Evolutionary conservation across 2,329 filamentous ascomycete species (phyloP).

Genomic region (Penicillium sumatraense): DNA sequence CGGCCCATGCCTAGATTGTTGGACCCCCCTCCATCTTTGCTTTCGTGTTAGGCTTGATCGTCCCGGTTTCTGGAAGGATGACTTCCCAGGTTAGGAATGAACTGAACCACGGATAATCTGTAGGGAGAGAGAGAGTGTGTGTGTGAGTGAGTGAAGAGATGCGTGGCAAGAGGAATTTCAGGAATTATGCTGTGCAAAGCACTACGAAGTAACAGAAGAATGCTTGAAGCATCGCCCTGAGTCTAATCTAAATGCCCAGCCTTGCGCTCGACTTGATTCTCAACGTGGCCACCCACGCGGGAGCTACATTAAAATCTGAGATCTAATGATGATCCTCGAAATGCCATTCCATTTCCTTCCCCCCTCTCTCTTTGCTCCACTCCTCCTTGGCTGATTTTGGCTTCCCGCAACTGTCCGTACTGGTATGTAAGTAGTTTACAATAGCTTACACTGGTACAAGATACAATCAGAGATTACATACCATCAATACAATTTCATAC

Average conservation of each 20-base stretch:
- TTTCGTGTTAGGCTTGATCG: constrained; percentile 4
- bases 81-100: constrained; percentile 1
- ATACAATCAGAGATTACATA: background rate
- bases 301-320: constrained; percentile 4
- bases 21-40: constrained; percentile 1
- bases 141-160: too few species aligned
- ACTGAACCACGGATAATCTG: constrained; percentile 12
- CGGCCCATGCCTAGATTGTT: constrained; percentile 6
- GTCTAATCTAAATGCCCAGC: background rate
- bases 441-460: constrained; percentile 3
- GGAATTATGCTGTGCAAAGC: too few species aligned
- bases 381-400: constrained; percentile 2
- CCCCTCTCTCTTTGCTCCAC: background rate
- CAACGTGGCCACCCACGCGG: constrained; percentile 21
- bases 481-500: constrained; percentile 13
- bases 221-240: too few species aligned
- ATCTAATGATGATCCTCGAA: constrained; percentile 10
- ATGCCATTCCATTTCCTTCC: background rate
- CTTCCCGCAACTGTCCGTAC: constrained; percentile 8
- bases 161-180: too few species aligned
- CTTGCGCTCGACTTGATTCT: constrained; percentile 6
- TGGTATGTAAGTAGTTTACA: constrained; percentile 20
- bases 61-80: constrained; percentile 18
- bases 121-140: too few species aligned
- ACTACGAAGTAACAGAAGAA: background rate